These are phyloP conservation scores for Podaxis sp. DNA, from an alignment of 768 basidiomycete genomes.

Conservation along the genomic window DNA sequence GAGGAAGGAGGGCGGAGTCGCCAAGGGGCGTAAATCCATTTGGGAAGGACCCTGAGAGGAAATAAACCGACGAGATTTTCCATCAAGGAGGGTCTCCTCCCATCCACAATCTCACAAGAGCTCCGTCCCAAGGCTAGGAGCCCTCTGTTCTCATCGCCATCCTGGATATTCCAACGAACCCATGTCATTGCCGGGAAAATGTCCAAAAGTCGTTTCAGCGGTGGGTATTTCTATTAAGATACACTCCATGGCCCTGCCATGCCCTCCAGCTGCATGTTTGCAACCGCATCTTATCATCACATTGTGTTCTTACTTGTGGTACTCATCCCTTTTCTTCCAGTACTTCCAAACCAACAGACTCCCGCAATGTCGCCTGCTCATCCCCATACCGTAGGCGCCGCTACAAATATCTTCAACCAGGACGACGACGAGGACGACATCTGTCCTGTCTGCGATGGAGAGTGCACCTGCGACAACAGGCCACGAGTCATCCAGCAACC, in stretches of 20 bases:
- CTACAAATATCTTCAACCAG: slow-evolving; percentile 37
- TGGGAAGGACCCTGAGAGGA: slow-evolving; percentile 16
- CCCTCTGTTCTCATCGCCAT: slow-evolving; percentile 24
- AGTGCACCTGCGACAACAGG: slow-evolving; percentile 75
- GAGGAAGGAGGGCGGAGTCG: slow-evolving; percentile 3
- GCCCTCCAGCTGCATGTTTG: slow-evolving; percentile 8
- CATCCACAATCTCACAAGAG: slow-evolving; percentile 19
- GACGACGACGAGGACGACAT: slow-evolving; percentile 86
- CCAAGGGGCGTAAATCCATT: slow-evolving; percentile 15
- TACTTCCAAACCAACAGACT: slow-evolving; percentile 48
- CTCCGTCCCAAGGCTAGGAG: slow-evolving; percentile 15
- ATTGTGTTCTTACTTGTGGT: slow-evolving; percentile 5
- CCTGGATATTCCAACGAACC: slow-evolving; percentile 41
- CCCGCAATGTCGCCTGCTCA: slow-evolving; percentile 68
- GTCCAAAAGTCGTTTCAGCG: slow-evolving; percentile 39
- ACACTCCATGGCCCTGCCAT: not conserved
- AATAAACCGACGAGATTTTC: slow-evolving; percentile 20
- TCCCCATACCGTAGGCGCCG: slow-evolving; percentile 61
- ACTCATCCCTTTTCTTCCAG: slow-evolving; percentile 24
- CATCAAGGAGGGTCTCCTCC: slow-evolving; percentile 18
- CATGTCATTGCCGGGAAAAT: slow-evolving; percentile 47
- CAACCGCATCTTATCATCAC: slow-evolving; percentile 9
- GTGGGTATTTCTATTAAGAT: slow-evolving; percentile 25
- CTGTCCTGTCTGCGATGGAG: slow-evolving; percentile 88
- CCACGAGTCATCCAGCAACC: slow-evolving; percentile 25